Percentiles rank a stretch among this genome's conserved stretches.
Evolutionary conservation across 805 yeast species (phyloP).

Genomic region (Barnettozyma sucrosica): DNA sequence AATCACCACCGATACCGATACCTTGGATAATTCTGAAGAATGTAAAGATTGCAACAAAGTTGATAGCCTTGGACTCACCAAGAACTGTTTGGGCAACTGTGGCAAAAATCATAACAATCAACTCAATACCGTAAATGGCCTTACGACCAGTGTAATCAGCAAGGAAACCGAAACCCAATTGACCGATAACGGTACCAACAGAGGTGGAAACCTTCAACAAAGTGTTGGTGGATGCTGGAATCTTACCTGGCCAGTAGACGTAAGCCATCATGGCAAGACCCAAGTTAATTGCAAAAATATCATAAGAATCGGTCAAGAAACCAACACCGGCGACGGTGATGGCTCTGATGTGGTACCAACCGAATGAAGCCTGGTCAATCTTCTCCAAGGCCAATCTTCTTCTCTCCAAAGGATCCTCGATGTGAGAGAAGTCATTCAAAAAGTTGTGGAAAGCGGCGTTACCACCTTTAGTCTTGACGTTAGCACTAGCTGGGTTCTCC

Average conservation of each 20-base stretch:
- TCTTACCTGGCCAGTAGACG: conserved; percentile 60
- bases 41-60: conserved; percentile 66
- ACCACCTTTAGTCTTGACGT: conserved; percentile 56
- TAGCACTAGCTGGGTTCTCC: conserved; percentile 23
- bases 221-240: conserved; percentile 71
- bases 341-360: conserved; percentile 81
- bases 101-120: conserved; percentile 77
- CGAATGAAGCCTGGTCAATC: conserved; percentile 72
- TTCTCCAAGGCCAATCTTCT: conserved; percentile 80
- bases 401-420: conserved; percentile 82
- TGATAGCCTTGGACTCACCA: conserved; percentile 67
- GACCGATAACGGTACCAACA: conserved; percentile 92
- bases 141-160: conserved; percentile 86
- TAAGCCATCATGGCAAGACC: conserved; percentile 74
- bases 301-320: conserved; percentile 88
- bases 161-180: conserved; percentile 72
- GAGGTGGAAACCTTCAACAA: conserved; percentile 84
- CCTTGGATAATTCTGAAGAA: conserved; percentile 86
- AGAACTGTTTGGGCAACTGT: conserved; percentile 71
- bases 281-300: conserved; percentile 84
- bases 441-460: conserved; percentile 83
- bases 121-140: conserved; percentile 79
- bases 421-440: conserved; percentile 71
- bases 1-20: conserved; percentile 97
- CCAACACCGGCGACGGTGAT: conserved; percentile 90